Base-by-base conservation (phyloP, 176 grass and related monocot genomes). In the Cymbopogon citratus region DNA sequence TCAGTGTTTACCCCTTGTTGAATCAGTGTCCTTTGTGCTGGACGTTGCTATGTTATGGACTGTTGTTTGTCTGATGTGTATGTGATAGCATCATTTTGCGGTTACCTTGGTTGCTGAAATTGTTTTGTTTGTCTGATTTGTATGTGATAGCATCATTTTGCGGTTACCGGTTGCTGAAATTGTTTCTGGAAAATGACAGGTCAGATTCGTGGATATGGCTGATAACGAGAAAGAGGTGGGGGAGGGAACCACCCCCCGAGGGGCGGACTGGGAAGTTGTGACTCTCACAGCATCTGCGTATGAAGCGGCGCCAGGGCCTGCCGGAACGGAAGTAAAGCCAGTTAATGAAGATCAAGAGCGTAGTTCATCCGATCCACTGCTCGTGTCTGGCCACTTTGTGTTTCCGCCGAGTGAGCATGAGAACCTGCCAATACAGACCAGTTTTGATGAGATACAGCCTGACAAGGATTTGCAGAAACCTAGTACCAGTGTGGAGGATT, bases 351-450 rank as follows among this genome's bases (percentile, higher is more conserved):
- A 48, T 48, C 24, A 48, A 72, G 69, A 72, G 69, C 3, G 68
- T 13, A 86, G 69, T 59, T 86, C 92, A 1, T 70, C 89, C 33
- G 52, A 26, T 14, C 24, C 36, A 8, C 16, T 91, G 73, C 84
- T 91, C 65, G 81, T 69, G 86, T 94, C 92, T 14, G 86, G 74
- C n/a, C 92, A 98, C 61, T 93, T 91, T 69, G 92, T 95, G 62
- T 98, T 98, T 70, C 92, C 92, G 1, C 90, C 92, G 5, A 93
- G 67, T n/a, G 90, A 98, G 79, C 90, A 98, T 3, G 95, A 98
- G 87, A 93, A 95, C 81, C 92, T 93, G 45, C 95, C 92, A 5
- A 74, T 98, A 52, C 79, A 93, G 4, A 66, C 81, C 2, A 21
- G 36, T 15, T 69, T 81, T 34, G 66, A 75, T 33, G 90, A 89